These are phyloP conservation scores for Gymnopus androsaceus DNA, from an alignment of 1,284 basidiomycete species.

Conservation along the genomic window DNA sequence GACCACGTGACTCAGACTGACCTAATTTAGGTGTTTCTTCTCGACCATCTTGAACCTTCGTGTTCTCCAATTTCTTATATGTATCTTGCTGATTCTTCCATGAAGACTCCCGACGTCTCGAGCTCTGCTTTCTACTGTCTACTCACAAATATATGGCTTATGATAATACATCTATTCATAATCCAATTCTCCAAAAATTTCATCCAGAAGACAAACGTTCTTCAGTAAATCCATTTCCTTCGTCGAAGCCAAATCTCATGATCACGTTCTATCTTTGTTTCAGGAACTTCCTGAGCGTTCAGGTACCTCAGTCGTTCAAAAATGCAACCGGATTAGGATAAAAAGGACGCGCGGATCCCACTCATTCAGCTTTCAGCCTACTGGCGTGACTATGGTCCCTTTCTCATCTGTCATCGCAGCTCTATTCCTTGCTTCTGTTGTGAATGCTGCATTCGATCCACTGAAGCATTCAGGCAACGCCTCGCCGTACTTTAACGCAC, in stretches of 20 bases:
- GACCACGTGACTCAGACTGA: too few relatives aligned
- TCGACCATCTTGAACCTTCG: too few relatives aligned
- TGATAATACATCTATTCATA: neutral
- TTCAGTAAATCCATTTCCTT: neutral
- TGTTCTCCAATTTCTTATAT: too few relatives aligned
- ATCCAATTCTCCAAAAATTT: neutral
- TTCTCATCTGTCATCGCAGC: neutral
- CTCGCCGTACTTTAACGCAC: slow-evolving; percentile 46
- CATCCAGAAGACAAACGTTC: neutral
- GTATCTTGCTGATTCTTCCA: too few relatives aligned
- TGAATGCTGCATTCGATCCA: slow-evolving; percentile 34
- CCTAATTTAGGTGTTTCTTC: too few relatives aligned
- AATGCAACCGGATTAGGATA: neutral
- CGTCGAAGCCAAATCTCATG: neutral
- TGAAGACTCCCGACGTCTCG: too few relatives aligned
- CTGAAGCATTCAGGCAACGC: slow-evolving; percentile 43
- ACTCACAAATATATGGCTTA: too few relatives aligned
- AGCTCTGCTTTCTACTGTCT: too few relatives aligned
- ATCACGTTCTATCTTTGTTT: neutral
- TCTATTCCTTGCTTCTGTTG: neutral
- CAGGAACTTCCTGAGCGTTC: neutral
- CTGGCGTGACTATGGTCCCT: neutral
- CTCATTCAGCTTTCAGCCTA: neutral
- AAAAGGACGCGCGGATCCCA: neutral
- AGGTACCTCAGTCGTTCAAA: neutral